Percentiles rank a stretch among this genome's conserved stretches.
These are phyloP conservation scores for Trichophyton equinum DNA, from an alignment of 2,329 filamentous ascomycete species.

Conservation along the genomic window DNA sequence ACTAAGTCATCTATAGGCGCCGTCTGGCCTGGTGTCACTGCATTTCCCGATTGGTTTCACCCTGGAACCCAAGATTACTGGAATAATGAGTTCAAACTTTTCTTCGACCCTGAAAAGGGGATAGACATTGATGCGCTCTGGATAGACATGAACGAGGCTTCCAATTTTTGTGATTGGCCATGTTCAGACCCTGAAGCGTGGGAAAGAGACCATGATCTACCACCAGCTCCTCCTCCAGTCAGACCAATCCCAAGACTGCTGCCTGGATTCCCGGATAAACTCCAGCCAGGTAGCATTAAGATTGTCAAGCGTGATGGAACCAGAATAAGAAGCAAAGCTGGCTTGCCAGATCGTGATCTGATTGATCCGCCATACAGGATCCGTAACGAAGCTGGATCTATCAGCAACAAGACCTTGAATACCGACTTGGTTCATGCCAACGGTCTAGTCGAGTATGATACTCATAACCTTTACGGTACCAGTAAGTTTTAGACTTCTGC, in stretches of 20 bases:
- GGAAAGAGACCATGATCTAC: conserved; percentile 22
- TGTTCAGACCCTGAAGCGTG: conserved; percentile 41
- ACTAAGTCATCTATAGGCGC: conserved; percentile 36
- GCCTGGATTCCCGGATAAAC: conserved; percentile 50
- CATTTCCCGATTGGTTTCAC: conserved; percentile 60
- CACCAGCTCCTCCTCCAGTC: conserved; percentile 48
- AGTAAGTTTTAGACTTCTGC: conserved; percentile 21
- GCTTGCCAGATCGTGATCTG: conserved; percentile 47
- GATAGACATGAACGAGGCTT: conserved; percentile 51
- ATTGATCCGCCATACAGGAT: conserved; percentile 50
- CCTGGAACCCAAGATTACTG: conserved; percentile 50
- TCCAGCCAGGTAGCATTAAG: conserved; percentile 39
- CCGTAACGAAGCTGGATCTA: conserved; percentile 42
- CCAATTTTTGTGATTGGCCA: conserved; percentile 37
- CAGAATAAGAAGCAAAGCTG: conserved; percentile 33
- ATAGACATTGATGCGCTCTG: conserved; percentile 60
- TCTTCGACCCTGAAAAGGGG: conserved; percentile 49
- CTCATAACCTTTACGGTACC: conserved; percentile 57
- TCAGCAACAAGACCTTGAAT: conserved; percentile 42
- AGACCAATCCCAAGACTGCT: conserved; percentile 48
- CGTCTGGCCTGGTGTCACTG: conserved; percentile 59
- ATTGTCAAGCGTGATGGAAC: conserved; percentile 12
- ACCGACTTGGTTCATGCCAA: conserved; percentile 52
- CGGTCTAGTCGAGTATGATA: conserved; percentile 52
- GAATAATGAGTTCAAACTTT: conserved; percentile 49